phyloP scores from a whole-genome alignment of 2,329 filamentous ascomycete species.

The Colletotrichum eremochloae region DNA sequence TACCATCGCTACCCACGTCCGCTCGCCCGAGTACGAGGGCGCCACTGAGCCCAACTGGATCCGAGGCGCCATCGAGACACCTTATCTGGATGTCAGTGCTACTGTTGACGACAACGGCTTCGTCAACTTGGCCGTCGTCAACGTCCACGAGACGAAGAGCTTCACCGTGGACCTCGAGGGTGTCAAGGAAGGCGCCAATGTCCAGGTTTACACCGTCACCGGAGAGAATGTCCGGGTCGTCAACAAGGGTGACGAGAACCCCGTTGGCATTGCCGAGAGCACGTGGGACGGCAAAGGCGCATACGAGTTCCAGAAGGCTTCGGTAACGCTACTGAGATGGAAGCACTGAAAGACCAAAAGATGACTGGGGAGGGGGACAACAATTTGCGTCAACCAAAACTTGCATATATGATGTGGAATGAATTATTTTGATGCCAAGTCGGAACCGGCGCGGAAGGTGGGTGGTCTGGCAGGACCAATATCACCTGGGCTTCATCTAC shows the following conservation, averaged over 20 bases:
- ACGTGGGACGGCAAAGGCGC: constrained; percentile 73
- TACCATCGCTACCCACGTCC: constrained; percentile 76
- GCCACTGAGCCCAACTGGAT: constrained; percentile 76
- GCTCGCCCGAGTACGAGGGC: constrained; percentile 73
- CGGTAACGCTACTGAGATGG: constrained; percentile 75
- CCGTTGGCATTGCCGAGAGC: constrained; percentile 61
- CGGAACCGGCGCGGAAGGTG: constrained; percentile 9
- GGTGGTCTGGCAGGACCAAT: constrained; percentile 20
- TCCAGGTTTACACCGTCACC: constrained; percentile 74
- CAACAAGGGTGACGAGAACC: constrained; percentile 73
- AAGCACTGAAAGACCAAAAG: constrained; percentile 54
- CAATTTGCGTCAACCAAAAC: not conserved
- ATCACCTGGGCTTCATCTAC: not conserved
- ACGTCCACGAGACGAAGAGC: constrained; percentile 72
- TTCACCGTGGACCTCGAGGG: constrained; percentile 73
- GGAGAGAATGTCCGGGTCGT: constrained; percentile 68
- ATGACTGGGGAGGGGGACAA: not conserved
- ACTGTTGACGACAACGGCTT: constrained; percentile 69
- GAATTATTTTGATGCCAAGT: constrained; percentile 3
- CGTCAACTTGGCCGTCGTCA: constrained; percentile 79
- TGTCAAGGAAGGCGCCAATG: constrained; percentile 57
- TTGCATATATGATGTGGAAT: constrained; percentile 22
- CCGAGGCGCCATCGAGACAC: constrained; percentile 73
- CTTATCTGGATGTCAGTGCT: constrained; percentile 78
- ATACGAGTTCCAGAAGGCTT: constrained; percentile 78